Evolutionary conservation across 345 rosid genomes (phyloP).

Genomic region (Excoecaria agallocha): DNA sequence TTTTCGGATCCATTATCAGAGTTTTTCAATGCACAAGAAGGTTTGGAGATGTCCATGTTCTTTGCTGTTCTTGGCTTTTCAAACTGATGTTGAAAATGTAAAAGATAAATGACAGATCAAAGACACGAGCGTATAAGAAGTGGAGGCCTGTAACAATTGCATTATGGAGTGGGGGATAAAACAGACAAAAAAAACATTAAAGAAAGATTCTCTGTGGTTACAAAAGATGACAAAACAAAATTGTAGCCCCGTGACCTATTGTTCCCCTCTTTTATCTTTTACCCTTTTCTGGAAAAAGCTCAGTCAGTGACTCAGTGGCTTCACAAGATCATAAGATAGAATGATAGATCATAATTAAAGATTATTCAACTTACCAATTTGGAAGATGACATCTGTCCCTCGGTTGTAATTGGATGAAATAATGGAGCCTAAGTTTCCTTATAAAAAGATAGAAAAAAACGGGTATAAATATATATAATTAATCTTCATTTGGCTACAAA

Average conservation of each 20-base stretch:
- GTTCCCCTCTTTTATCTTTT: neutral
- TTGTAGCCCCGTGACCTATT: constrained; percentile 8
- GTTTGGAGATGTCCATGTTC: constrained; percentile 28
- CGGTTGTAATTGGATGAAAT: neutral
- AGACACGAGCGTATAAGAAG: neutral
- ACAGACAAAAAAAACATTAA: neutral
- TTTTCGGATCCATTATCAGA: constrained; percentile 34
- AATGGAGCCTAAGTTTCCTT: neutral
- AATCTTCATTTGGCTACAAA: neutral
- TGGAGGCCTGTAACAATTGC: constrained; percentile 16
- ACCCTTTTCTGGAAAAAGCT: neutral
- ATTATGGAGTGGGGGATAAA: neutral
- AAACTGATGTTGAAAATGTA: neutral
- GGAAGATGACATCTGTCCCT: neutral
- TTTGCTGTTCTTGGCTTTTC: neutral
- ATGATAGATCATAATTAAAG: too few relatives aligned
- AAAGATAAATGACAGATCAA: neutral
- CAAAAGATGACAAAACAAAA: neutral
- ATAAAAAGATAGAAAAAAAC: neutral
- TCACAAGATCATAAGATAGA: too few relatives aligned
- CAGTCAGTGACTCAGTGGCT: neutral
- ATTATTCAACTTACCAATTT: neutral
- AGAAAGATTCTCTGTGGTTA: constrained; percentile 2
- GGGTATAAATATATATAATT: neutral
- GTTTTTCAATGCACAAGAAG: constrained; percentile 4